A percentile compares a stretch with the other conserved stretches of the same genome.
These are phyloP conservation scores for Rhytidiadelphus loreus DNA, from an alignment of 225 moss, liverwort and hornwort genomes.

Conservation along the genomic window DNA sequence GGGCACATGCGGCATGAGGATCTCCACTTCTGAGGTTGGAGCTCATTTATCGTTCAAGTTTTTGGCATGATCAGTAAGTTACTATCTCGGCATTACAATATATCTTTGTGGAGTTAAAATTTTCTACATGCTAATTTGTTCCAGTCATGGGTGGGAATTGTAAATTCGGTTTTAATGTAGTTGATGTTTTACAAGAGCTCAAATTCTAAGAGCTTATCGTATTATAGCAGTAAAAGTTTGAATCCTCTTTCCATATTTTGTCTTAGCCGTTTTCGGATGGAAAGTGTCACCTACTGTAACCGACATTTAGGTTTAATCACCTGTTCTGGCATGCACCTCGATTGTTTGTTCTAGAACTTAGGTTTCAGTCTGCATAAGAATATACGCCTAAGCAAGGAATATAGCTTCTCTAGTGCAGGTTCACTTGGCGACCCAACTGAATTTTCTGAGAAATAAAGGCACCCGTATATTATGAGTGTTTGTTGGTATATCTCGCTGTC, in stretches of 20 bases:
- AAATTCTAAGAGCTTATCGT: neutral
- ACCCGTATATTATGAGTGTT: neutral
- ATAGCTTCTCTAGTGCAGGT: neutral
- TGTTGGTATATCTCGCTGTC: neutral
- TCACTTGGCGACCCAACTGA: neutral
- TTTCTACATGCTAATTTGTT: neutral
- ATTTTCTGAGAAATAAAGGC: neutral
- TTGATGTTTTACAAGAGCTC: neutral
- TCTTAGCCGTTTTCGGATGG: neutral
- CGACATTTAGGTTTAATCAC: neutral
- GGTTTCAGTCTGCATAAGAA: neutral
- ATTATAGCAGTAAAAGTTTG: neutral
- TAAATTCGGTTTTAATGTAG: neutral
- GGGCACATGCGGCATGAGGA: too few species aligned
- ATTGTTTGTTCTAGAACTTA: neutral
- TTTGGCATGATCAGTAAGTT: slow-evolving; percentile 99
- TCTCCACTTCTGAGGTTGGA: too few species aligned
- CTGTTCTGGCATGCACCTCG: neutral
- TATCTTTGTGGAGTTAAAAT: neutral
- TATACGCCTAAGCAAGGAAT: neutral
- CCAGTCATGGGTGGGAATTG: neutral
- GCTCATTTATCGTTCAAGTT: slow-evolving; percentile 82
- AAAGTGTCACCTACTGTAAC: too few species aligned
- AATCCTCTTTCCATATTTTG: neutral
- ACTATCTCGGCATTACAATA: neutral